Evolutionary conservation across 106 monocot species (phyloP), one percentile per base, ranked within the genome.

Genomic region (Chionographis japonica): DNA sequence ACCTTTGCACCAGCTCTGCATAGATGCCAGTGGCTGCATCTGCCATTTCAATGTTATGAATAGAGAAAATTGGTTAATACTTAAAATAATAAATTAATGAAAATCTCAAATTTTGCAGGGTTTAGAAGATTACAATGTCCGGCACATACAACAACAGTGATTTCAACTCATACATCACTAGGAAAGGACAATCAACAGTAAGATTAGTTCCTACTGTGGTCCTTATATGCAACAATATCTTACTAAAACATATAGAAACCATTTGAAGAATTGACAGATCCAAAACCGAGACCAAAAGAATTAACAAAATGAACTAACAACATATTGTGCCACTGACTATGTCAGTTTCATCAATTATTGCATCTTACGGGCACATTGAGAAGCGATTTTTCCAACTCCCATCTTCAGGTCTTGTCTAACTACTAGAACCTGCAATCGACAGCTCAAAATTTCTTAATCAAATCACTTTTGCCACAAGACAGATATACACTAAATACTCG

Each of bases 311-410:
- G n/a, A 42, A 43, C 12, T 19, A 42, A 15, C 4, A 58, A 70
- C 3, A 27, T 60, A 40, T 70, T 20, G 12, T 36, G 19, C 27
- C 27, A 1, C 46, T 46, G 9, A 10, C 9, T 46, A 46, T 5
- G 46, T 46, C 9, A 46, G 0, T 46, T 46, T 46, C 8, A 27
- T 27, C 53, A 70, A 15, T 40, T 54, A 12, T 51, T 65, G 54
- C 10, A 66, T 64, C 90, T 90, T 92, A 98, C 97, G 97, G 15
- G 97, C 86, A 85, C 92, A 98, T 68, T 98, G 97, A 70, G 97
- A 98, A 12, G 97, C 97, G 50, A 92, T 90, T 76, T 98, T 98
- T 50, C 97, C 97, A 70, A 62, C 64, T 14, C 92, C 85, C 97
- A 98, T 98, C 80, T 83, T 98, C 69, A 98, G 68, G 65, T 98